Percentiles rank a stretch among this genome's conserved stretches.
These are phyloP conservation scores for Naganishia vishniacii DNA, from an alignment of 768 basidiomycete species.

Conservation along the genomic window DNA sequence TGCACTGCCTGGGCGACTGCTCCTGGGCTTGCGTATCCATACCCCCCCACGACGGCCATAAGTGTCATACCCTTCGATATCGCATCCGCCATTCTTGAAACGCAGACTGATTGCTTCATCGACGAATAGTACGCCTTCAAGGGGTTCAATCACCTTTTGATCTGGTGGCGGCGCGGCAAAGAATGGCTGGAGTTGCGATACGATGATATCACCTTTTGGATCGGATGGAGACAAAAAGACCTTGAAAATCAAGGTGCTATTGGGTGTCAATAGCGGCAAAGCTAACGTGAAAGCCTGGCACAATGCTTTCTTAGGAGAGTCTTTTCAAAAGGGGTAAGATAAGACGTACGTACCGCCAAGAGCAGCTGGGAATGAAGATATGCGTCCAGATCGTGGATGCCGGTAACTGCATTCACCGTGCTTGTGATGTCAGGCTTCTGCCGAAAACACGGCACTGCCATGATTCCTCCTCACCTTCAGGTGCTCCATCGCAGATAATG, in stretches of 20 bases:
- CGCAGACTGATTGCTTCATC: slow-evolving; percentile 17
- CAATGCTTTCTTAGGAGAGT: neutral
- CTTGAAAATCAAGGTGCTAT: slow-evolving; percentile 52
- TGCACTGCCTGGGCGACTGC: slow-evolving; percentile 50
- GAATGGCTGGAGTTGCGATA: slow-evolving; percentile 50
- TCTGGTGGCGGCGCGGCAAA: slow-evolving; percentile 39
- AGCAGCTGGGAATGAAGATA: slow-evolving; percentile 52
- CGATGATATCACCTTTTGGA: slow-evolving; percentile 46
- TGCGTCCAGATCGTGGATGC: slow-evolving; percentile 53
- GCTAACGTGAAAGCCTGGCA: slow-evolving; percentile 51
- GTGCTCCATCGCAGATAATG: slow-evolving; percentile 54
- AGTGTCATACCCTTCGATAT: slow-evolving; percentile 32
- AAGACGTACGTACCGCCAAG: slow-evolving; percentile 46
- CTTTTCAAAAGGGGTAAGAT: neutral
- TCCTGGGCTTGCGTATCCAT: slow-evolving; percentile 51
- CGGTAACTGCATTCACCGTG: slow-evolving; percentile 47
- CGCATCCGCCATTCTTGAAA: slow-evolving; percentile 10
- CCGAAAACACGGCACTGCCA: neutral
- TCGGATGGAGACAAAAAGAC: slow-evolving; percentile 50
- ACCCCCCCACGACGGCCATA: slow-evolving; percentile 48
- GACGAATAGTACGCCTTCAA: neutral
- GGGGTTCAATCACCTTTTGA: slow-evolving; percentile 16
- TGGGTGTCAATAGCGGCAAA: slow-evolving; percentile 49
- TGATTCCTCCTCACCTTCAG: slow-evolving; percentile 47
- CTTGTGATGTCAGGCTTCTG: neutral